Base-by-base conservation (phyloP, 2,329 filamentous ascomycete genomes). In the Kalmusia sp. region DNA sequence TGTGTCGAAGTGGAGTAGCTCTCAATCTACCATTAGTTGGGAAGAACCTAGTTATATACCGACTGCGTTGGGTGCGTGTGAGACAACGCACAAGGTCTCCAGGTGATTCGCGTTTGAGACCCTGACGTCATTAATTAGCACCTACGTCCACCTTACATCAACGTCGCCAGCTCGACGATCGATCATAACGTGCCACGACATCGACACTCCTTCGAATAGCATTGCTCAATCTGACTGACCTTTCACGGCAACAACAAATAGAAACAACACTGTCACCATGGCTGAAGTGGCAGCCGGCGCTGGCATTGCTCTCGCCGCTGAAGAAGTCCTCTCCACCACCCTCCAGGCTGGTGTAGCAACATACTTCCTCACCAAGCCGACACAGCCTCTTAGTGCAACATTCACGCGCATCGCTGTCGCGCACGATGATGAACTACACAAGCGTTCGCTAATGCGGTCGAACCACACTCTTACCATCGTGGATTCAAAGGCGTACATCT, bases 401-500 rank as follows among this genome's bases (percentile, higher is more conserved):
- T 78, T 77, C 49, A 70, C 61, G 2, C 70, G 76, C 38, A 73
- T 79, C 44, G 77, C 76, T 28, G 72, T 71, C 37, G 60, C 61
- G 2, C 65, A 72, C 11, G 70, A 63, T 15, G 65, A 74, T 38
- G 71, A 76, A 30, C 54, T 69, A 9, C 71, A 7, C 45, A 72
- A 58, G 50, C 70, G 59, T 47, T 71, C 63, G 27, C 43, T 75
- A 38, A 66, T 62, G 15, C 59, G 72, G 4, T 70, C 67, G n/a
- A 71, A 74, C 43, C 76, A 79, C 51, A 74, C 71, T 4, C 48
- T 79, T 19, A 77, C 71, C 1, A 64, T 77, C 1, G 62, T 79
- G 27, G 60, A 67, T 33, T 72, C 77, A 59, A 78, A 76, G 56
- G 76, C 77, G 4, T 79, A 77, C 57, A 72, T 80, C 21, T 79